Base-by-base conservation (phyloP, 2,329 filamentous ascomycete species). In the Bertia moriformis region DNA sequence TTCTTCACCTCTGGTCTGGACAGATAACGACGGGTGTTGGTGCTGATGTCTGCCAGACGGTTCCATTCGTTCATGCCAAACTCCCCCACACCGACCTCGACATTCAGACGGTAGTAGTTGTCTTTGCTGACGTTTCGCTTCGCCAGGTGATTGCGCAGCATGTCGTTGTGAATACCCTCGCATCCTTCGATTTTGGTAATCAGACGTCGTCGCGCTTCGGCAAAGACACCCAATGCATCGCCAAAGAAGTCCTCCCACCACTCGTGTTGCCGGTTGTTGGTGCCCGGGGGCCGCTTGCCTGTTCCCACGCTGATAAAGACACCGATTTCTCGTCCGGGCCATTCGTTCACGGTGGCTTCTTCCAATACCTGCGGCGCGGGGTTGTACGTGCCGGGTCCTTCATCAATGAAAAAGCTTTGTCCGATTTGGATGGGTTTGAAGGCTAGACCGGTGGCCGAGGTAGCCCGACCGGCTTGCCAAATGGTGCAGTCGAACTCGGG, bases 31-130 rank as follows among this genome's bases (percentile, higher is more conserved):
- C 84, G 73, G 0, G 91, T 98, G 53, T 81, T 81, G 13, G 86
- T 95, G 62, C 85, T 94, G 60, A 98, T 96, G 39, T 95, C 89
- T 18, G 84, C 81, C n/a, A 96, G 64, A 3, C 88, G 76, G 50
- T 85, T 75, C 91, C 91, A 98, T 56, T 96, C 91, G 54, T 96
- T 98, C 87, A 98, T 96, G 39, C 84, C 89, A 55, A 95, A 96
- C 53, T 96, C 91, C 39, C 89, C 88, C 3, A 96, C 88, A 1
- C 89, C 91, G 14, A 94, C 79, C 53, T 96, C 88, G 30, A 96
- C 91, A 46, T 98, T 98, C n/a, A 96, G 66, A 4, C 91, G 82
- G 56, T 87, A 93, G 62, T 98, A 98, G 55, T 93, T 85, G 42
- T 95, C 88, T 39, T 75, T 72, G 49, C 83, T 88, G 43, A 96